A percentile compares a stretch with the other conserved stretches of the same genome.
Conservation (phyloP, 208 protist genomes). For the Trypanosoma avium region DNA sequence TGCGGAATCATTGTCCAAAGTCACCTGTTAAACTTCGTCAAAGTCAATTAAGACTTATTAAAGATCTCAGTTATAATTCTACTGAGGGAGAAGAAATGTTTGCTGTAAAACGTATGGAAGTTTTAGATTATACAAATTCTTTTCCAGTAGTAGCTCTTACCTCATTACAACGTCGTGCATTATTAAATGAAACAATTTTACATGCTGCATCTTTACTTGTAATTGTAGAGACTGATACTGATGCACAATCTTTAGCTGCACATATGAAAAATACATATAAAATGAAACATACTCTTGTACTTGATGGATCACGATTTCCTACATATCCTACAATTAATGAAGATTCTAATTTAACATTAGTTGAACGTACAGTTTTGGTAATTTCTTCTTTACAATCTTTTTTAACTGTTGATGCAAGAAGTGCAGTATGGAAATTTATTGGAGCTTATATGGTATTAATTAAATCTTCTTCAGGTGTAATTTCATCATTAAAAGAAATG, state of each 20-base stretch:
- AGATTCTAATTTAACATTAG: conserved; percentile 3
- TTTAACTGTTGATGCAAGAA: conserved; percentile 47
- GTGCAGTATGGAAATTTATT: conserved; percentile 75
- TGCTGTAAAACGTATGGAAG: conserved; percentile 34
- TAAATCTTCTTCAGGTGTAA: conserved; percentile 10
- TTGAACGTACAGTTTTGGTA: conserved; percentile 29
- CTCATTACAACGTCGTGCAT: conserved; percentile 34
- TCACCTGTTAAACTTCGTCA: conserved; percentile 22
- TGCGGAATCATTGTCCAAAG: conserved; percentile 16
- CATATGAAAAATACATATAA: conserved; percentile 35
- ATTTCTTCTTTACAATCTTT: conserved; percentile 50
- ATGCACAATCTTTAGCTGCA: conserved; percentile 20
- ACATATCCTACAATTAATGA: conserved; percentile 25
- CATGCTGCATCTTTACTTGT: conserved; percentile 36
- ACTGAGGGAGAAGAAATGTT: conserved; percentile 6
- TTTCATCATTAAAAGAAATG: background rate
- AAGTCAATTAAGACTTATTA: conserved; percentile 24
- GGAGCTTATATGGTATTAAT: conserved; percentile 39
- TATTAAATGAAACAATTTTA: background rate
- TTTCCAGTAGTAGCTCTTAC: conserved; percentile 30
- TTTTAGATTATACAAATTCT: conserved; percentile 15
- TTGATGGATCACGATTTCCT: conserved; percentile 26
- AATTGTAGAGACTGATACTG: conserved; percentile 36
- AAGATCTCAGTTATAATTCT: conserved; percentile 13
- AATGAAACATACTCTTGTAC: conserved; percentile 24